Percentiles rank a stretch among this genome's conserved stretches.
Evolutionary conservation across 1,284 basidiomycete genomes (phyloP).

Genomic region (Sanghuangporus sanghuang): DNA sequence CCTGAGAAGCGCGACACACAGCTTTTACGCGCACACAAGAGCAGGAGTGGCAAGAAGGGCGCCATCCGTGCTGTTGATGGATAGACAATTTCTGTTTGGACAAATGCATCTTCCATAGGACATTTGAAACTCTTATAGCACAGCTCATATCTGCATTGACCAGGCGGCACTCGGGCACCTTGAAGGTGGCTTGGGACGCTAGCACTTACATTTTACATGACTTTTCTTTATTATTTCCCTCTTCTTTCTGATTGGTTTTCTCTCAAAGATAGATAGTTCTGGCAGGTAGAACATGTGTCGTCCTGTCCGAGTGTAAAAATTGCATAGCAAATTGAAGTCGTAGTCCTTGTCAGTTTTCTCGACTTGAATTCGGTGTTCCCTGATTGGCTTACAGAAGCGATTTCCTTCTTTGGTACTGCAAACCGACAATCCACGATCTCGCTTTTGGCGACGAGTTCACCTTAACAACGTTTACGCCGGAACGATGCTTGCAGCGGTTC

Average conservation of each 20-base stretch:
- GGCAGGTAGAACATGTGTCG: slow-evolving; percentile 1
- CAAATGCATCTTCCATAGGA: background rate
- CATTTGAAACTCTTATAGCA: background rate
- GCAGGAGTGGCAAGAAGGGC: slow-evolving; percentile 11
- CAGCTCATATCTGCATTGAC: background rate
- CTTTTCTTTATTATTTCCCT: background rate
- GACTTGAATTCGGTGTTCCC: background rate
- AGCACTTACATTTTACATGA: no score
- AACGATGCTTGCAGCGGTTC: slow-evolving; percentile 27
- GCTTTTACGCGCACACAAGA: slow-evolving; percentile 18
- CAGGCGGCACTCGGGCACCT: background rate
- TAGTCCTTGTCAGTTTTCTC: background rate
- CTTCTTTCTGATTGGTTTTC: background rate
- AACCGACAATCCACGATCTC: background rate
- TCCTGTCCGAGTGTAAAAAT: background rate
- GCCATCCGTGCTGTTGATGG: slow-evolving; percentile 6
- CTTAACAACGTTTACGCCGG: background rate
- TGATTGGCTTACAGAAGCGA: background rate
- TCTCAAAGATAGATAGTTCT: background rate
- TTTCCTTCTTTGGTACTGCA: background rate
- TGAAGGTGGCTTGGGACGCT: background rate
- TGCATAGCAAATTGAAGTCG: background rate
- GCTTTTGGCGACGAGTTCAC: background rate
- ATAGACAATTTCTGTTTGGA: background rate
- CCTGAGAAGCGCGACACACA: slow-evolving; percentile 22